phyloP scores from a whole-genome alignment of 192 early-diverging fungal genomes.

The Entrophospora sp. region DNA sequence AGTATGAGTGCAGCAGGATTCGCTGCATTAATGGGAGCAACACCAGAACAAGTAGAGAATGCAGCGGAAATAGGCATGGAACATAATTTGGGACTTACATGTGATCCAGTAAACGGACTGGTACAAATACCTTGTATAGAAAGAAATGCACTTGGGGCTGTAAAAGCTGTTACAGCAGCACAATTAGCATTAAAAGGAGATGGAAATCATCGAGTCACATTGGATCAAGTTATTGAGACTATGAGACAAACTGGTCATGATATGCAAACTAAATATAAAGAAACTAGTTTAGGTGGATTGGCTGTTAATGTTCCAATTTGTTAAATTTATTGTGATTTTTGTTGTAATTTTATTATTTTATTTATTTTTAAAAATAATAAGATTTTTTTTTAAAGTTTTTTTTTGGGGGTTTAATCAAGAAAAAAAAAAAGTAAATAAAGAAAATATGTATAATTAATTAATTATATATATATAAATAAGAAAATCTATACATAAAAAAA shows the following conservation, averaged over 20 bases:
- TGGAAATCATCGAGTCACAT: slow-evolving; percentile 79
- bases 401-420: too few species aligned
- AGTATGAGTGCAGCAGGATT: slow-evolving; percentile 94
- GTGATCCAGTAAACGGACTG: slow-evolving; percentile 84
- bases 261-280: slow-evolving; percentile 96
- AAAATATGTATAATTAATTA: too few species aligned
- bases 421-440: too few species aligned
- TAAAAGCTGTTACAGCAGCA: slow-evolving; percentile 93
- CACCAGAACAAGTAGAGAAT: slow-evolving; percentile 59
- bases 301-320: slow-evolving; percentile 84
- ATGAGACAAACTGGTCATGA: slow-evolving; percentile 89
- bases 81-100: slow-evolving; percentile 75
- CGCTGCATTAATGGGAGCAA: slow-evolving; percentile 80
- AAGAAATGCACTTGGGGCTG: slow-evolving; percentile 86
- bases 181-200: slow-evolving; percentile 94
- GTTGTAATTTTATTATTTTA: background rate
- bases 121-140: slow-evolving; percentile 97
- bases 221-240: slow-evolving; percentile 92
- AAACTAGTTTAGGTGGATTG: slow-evolving; percentile 88
- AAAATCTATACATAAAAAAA: too few species aligned
- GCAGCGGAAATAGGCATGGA: slow-evolving; percentile 97
- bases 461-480: too few species aligned
- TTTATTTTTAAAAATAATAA: background rate
- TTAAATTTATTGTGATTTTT: too few species aligned
- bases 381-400: too few species aligned